Conservation (phyloP, 345 rosid species). For the Lepidium didymum region DNA sequence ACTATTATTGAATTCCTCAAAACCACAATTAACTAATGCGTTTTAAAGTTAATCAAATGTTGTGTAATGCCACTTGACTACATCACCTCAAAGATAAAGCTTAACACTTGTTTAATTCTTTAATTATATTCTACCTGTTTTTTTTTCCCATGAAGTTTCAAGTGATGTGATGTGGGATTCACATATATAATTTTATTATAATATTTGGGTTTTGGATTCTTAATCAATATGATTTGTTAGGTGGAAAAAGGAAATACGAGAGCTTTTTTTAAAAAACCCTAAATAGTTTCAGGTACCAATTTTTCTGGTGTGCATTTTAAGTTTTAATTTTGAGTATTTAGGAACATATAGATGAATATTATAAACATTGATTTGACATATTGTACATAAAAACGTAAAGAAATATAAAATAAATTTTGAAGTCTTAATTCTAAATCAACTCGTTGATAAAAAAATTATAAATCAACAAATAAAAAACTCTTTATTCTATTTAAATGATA, state of each 20-base stretch:
- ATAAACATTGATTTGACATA: too few relatives aligned
- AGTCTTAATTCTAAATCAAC: too few relatives aligned
- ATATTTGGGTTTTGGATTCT: background rate
- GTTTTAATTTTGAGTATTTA: background rate
- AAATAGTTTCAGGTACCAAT: background rate
- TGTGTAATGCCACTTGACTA: slow-evolving; percentile 1
- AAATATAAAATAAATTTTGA: too few relatives aligned
- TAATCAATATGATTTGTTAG: background rate
- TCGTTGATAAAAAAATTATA: too few relatives aligned
- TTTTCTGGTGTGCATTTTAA: too few relatives aligned
- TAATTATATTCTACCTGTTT: background rate
- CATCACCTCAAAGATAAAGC: background rate
- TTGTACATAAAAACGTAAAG: too few relatives aligned
- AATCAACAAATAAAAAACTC: too few relatives aligned
- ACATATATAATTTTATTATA: background rate
- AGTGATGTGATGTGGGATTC: slow-evolving; percentile 19
- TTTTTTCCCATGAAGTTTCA: background rate
- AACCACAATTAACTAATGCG: slow-evolving; percentile 1
- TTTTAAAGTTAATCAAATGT: slow-evolving; percentile 2
- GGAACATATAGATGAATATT: too few relatives aligned
- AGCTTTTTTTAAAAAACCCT: background rate
- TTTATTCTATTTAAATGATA: too few relatives aligned
- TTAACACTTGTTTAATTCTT: background rate
- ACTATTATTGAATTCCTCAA: slow-evolving; percentile 13
- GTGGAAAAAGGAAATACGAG: background rate